Evolutionary conservation across 805 yeast species (phyloP), one percentile per base, ranked within the genome.

Genomic region (Saturnispora sekii): DNA sequence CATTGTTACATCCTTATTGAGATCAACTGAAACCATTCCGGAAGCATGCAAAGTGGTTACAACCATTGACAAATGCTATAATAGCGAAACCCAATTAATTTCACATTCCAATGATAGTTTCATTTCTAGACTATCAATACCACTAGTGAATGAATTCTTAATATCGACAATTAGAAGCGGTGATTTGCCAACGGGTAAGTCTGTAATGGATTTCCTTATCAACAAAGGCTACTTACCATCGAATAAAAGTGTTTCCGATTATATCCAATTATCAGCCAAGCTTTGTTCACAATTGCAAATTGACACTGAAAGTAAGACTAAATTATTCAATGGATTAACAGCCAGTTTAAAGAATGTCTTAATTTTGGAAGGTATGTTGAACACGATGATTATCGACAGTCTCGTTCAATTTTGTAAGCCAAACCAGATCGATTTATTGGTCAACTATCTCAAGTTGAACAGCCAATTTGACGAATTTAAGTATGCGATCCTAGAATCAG

Each of bases 311-410:
- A 43, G 54, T 30, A 51, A 53, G 32, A 51, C 43, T 37, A 32
- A 55, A 34, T 41, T 61, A 8, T 61, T 59, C 44, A 59, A 53
- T 44, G 53, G 55, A 9, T 52, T 55, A 30, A 41, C 58, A 1
- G 26, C 41, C 7, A 51, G 55, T n/a, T 33, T 54, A 28, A 51
- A 51, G 3, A 7, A 10, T 4, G 35, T 51, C 1, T 40, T 58
- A 5, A 40, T 40, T 32, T 18, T 34, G 16, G 29, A 45, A 5
- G 48, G 44, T 9, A 42, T 51, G 32, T 29, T 55, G 6, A 48
- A 49, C 10, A 29, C 36, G 5, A 32, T 35, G 9, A 41, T 47
- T 1, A 26, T 52, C 8, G 29, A 12, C 8, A 28, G 41, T 15
- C 44, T 59, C 10, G 10, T 51, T 3, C 30, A 32, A 8, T 59